Evolutionary conservation across 129 eudicot genomes (phyloP).

Genomic region (Lactuca saligna): DNA sequence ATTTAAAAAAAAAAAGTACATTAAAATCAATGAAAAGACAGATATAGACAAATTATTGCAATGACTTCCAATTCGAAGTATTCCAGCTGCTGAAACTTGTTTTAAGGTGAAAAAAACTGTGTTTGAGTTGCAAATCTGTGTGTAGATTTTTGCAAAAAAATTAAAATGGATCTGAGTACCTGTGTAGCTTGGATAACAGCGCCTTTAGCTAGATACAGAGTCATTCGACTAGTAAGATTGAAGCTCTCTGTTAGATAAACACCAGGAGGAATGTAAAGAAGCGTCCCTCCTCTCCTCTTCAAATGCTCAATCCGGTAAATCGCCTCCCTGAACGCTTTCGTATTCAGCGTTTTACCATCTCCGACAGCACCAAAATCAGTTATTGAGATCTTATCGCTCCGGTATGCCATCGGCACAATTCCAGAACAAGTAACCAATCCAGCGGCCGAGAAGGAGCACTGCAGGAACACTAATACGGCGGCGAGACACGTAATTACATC

Average conservation of each 20-base stretch:
- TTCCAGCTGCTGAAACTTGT: background rate
- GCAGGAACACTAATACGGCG: slow-evolving; percentile 24
- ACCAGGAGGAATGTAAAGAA: slow-evolving; percentile 83
- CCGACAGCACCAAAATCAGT: slow-evolving; percentile 89
- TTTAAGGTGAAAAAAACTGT: background rate
- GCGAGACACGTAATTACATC: slow-evolving; percentile 30
- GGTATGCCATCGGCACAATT: slow-evolving; percentile 71
- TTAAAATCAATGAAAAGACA: background rate
- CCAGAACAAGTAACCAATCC: slow-evolving; percentile 69
- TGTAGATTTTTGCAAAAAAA: background rate
- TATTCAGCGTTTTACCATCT: slow-evolving; percentile 77
- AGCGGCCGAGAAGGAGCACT: slow-evolving; percentile 30
- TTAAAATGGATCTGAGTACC: slow-evolving; percentile 41
- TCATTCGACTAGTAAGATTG: slow-evolving; percentile 88
- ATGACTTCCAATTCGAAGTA: background rate
- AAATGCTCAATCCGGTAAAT: slow-evolving; percentile 67
- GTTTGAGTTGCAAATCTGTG: background rate
- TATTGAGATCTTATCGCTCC: slow-evolving; percentile 70
- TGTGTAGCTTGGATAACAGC: slow-evolving; percentile 86
- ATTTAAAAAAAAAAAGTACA: background rate
- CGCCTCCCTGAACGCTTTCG: slow-evolving; percentile 76
- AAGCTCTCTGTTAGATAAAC: slow-evolving; percentile 70
- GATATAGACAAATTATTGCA: slow-evolving; percentile 7
- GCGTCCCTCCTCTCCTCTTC: slow-evolving; percentile 80
- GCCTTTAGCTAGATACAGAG: slow-evolving; percentile 82